Base-by-base conservation (phyloP, 2,329 filamentous ascomycete species). In the Microascus cirrosus region DNA sequence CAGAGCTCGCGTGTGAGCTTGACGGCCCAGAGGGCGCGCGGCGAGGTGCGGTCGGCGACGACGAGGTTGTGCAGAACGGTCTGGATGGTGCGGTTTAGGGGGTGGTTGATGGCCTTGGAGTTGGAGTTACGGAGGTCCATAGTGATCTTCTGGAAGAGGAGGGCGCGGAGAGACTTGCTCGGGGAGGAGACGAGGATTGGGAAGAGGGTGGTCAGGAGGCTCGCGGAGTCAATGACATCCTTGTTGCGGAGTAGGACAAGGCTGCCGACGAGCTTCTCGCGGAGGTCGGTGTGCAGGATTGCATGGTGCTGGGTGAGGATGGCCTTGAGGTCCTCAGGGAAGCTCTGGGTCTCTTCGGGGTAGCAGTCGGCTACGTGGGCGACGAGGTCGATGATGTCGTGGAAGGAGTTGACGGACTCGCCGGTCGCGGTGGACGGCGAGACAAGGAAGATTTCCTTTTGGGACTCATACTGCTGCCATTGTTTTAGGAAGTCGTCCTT, bases 301-400 rank as follows among this genome's bases (percentile, higher is more conserved):
- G 86, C 83, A 77, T 97, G 93, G 68, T 97, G 90, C 63, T 86
- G 78, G 54, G 83, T 83, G 53, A 99, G 74, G 60, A 99, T 87
- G 35, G 85, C 79, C 67, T 90, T 90, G 54, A 99, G 77, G 62
- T 96, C 89, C 50, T 85, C 79, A 24, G 91, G 83, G 64, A 96
- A 97, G 11, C 80, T 77, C 56, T 78, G 78, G 1, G 91, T 92
- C 61, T 93, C 81, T 59, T 87, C 82, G 55, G 90, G 90, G 71
- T 95, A 99, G 75, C 90, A 95, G 68, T 96, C 92, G 68, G 93
- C 88, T 61, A 95, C 88, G 73, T 99, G 94, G 22, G 92, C 86
- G 65, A 97, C 86, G 65, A 99, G 89, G 67, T 97, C 93, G 65
- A 99, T 88, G 64, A 96, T 81, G 67, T 97, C 92, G 66, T 89